Conservation (phyloP, 2,329 filamentous ascomycete genomes). For the Didymella pomorum region DNA sequence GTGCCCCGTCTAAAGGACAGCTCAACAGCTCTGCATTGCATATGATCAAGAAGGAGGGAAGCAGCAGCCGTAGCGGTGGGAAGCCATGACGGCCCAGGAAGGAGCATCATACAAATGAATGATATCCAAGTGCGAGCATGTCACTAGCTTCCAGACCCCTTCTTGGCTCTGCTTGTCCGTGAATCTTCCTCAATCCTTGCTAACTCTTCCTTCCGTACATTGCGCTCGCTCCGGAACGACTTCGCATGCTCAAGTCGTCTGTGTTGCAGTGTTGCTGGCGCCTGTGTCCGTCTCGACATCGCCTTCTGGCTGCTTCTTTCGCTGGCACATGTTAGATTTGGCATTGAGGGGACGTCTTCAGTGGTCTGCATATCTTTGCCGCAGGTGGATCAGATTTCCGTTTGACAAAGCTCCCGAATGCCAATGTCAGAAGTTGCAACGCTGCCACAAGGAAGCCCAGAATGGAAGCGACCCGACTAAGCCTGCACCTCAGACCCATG, state of each 20-base stretch:
- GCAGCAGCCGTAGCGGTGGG: not conserved
- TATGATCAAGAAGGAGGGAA: not conserved
- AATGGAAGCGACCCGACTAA: not conserved
- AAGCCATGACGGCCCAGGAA: not conserved
- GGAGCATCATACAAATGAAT: not conserved
- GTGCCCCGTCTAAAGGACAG: conserved; percentile 8
- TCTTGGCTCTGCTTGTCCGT: not conserved
- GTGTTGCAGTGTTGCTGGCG: not conserved
- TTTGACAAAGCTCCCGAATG: not conserved
- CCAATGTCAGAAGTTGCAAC: not conserved
- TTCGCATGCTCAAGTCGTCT: not conserved
- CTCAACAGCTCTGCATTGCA: not conserved
- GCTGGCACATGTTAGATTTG: not conserved
- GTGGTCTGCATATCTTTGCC: not conserved
- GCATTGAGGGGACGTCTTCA: too few relatives aligned
- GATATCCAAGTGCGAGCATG: not conserved
- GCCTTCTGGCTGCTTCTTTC: not conserved
- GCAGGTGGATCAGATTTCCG: not conserved
- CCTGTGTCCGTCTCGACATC: not conserved
- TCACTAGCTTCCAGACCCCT: not conserved
- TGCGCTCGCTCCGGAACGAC: not conserved
- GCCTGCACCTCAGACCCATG: not conserved
- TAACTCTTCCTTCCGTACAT: too few relatives aligned
- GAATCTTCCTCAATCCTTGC: too few relatives aligned
- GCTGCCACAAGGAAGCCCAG: not conserved